A percentile compares a stretch with the other conserved stretches of the same genome.
Evolutionary conservation across 2,329 filamentous ascomycete species (phyloP).

Genomic region (Fusarium pseudocircinatum): DNA sequence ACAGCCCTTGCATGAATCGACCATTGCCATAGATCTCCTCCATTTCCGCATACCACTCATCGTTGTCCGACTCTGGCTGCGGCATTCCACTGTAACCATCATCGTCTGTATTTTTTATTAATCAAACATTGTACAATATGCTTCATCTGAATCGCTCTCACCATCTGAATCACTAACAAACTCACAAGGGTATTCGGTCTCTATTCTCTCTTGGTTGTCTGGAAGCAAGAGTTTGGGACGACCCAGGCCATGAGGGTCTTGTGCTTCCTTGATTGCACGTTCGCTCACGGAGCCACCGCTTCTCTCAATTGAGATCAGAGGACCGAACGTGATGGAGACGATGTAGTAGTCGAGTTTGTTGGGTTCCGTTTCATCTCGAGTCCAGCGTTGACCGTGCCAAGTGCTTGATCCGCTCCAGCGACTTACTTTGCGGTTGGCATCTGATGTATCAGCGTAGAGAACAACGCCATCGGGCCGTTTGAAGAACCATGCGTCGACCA

Average conservation of each 20-base stretch:
- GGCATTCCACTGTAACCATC: too few relatives aligned
- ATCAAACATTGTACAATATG: not conserved
- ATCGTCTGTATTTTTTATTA: not conserved
- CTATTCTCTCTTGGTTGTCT: not conserved
- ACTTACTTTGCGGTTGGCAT: constrained; percentile 41
- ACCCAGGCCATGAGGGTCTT: not conserved
- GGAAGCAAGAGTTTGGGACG: constrained; percentile 5
- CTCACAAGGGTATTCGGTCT: not conserved
- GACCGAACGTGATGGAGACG: constrained; percentile 50
- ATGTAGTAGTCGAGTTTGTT: constrained; percentile 57
- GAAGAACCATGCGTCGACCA: constrained; percentile 37
- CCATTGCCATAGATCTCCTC: not conserved
- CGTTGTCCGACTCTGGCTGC: not conserved
- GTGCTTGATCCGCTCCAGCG: constrained; percentile 58
- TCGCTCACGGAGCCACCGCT: constrained; percentile 27
- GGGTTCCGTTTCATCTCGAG: constrained; percentile 53
- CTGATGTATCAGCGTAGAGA: constrained; percentile 44
- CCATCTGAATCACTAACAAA: not conserved
- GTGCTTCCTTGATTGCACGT: not conserved
- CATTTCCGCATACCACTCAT: not conserved
- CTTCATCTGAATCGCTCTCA: not conserved
- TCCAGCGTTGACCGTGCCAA: constrained; percentile 51
- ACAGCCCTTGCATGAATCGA: not conserved
- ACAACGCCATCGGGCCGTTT: constrained; percentile 45
- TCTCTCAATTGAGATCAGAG: constrained; percentile 28